These are phyloP conservation scores for Penicillium sumatraense DNA, from an alignment of 2,329 filamentous ascomycete species.

Conservation along the genomic window DNA sequence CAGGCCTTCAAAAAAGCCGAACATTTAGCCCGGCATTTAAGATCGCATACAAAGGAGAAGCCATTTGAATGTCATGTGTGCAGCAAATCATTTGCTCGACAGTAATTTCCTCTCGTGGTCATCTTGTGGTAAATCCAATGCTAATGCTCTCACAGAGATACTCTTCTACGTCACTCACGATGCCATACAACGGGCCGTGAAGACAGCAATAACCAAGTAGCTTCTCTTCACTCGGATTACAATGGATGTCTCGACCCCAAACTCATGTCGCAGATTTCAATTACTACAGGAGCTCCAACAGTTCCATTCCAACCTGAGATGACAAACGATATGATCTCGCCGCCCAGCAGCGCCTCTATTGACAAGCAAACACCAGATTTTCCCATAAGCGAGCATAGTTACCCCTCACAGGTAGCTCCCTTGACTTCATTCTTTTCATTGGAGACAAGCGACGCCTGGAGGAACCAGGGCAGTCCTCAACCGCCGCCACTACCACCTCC, in stretches of 20 bases:
- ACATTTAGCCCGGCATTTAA: constrained; percentile 35
- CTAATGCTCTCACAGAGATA: constrained; percentile 10
- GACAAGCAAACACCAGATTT: constrained; percentile 9
- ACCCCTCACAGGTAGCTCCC: constrained; percentile 3
- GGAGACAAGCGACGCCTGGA: constrained; percentile 10
- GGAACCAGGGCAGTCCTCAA: constrained; percentile 18
- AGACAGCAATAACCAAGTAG: neutral
- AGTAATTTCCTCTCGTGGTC: constrained; percentile 21
- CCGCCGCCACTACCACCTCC: too few species aligned
- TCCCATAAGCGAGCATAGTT: constrained; percentile 1
- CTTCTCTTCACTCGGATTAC: neutral
- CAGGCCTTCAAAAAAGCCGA: constrained; percentile 34
- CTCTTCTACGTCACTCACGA: constrained; percentile 15
- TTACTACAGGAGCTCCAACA: neutral
- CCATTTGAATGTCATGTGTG: constrained; percentile 32
- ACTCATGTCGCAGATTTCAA: neutral
- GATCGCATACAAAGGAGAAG: constrained; percentile 39
- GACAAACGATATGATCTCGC: constrained; percentile 3
- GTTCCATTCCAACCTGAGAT: neutral
- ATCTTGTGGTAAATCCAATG: neutral
- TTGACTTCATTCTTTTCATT: constrained; percentile 8
- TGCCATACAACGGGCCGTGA: constrained; percentile 10
- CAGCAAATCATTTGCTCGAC: constrained; percentile 28
- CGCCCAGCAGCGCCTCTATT: constrained; percentile 9
- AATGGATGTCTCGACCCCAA: neutral